Percentiles rank a stretch among this genome's conserved stretches.
These are phyloP conservation scores for Dictyostelium discoideum DNA, from an alignment of 78 protist genomes.

Conservation along the genomic window DNA sequence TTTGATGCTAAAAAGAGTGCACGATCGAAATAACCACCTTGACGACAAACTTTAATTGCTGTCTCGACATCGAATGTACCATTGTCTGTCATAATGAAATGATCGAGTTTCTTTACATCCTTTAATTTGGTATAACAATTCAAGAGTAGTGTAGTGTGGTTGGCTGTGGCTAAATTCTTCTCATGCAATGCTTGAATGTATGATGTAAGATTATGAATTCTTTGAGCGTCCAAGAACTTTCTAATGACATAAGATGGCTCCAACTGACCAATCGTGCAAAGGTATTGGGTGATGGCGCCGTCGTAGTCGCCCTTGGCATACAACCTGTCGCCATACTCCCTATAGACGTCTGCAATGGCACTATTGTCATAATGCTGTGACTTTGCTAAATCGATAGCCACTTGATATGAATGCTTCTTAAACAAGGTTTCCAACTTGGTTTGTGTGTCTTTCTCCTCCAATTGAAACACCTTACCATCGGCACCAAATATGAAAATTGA, in stretches of 20 bases:
- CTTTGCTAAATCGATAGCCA: constrained; percentile 93
- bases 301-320: constrained; percentile 92
- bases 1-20: constrained; percentile 88
- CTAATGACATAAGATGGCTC: constrained; percentile 98
- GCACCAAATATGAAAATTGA: constrained; percentile 83
- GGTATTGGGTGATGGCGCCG: constrained; percentile 95
- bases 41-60: constrained; percentile 95
- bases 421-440: constrained; percentile 96
- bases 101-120: constrained; percentile 89
- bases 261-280: constrained; percentile 94
- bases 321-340: constrained; percentile 95
- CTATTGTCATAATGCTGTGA: constrained; percentile 81
- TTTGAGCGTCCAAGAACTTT: constrained; percentile 96
- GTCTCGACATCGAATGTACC: constrained; percentile 94
- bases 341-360: constrained; percentile 90
- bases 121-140: constrained; percentile 97
- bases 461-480: constrained; percentile 74
- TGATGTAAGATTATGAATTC: constrained; percentile 93
- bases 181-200: constrained; percentile 94
- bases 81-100: constrained; percentile 89
- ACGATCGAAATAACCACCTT: constrained; percentile 91
- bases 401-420: constrained; percentile 87
- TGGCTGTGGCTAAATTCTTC: constrained; percentile 89
- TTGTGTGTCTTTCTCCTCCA: constrained; percentile 95
- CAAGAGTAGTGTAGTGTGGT: constrained; percentile 96